Conservation (phyloP, 2,329 filamentous ascomycete species). For the Bipolaris bicolor region DNA sequence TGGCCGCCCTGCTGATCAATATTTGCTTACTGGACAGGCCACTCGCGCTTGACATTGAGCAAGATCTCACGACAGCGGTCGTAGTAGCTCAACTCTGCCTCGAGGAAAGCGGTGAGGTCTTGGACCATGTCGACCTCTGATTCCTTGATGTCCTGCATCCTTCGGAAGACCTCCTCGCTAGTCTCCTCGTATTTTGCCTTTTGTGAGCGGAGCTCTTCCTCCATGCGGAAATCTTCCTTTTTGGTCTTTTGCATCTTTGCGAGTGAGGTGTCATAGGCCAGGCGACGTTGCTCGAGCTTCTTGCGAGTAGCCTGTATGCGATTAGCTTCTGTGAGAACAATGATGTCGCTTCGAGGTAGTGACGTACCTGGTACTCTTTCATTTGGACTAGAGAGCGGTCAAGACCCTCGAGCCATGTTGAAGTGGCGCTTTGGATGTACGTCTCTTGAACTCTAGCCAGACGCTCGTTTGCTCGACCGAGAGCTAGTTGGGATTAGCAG, state of each 20-base stretch:
- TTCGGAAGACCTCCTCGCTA: constrained; percentile 85
- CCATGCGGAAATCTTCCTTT: constrained; percentile 89
- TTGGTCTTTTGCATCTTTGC: constrained; percentile 92
- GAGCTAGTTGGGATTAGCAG: constrained; percentile 55
- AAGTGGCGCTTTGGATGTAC: constrained; percentile 77
- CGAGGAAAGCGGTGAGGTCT: constrained; percentile 81
- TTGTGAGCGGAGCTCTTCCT: constrained; percentile 88
- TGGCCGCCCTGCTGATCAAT: constrained; percentile 3
- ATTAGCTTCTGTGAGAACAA: constrained; percentile 18
- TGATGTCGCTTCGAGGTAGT: not conserved
- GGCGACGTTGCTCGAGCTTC: constrained; percentile 87
- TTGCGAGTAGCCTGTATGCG: constrained; percentile 72
- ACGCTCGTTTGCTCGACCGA: constrained; percentile 87
- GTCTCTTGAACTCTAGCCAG: constrained; percentile 84
- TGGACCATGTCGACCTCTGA: constrained; percentile 81
- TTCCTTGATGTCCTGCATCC: constrained; percentile 97
- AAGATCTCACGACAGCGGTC: constrained; percentile 89
- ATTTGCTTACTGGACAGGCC: constrained; percentile 65
- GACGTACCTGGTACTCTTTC: constrained; percentile 91
- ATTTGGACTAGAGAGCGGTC: constrained; percentile 90
- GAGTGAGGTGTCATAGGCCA: constrained; percentile 89
- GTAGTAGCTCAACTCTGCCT: constrained; percentile 88
- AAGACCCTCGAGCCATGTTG: constrained; percentile 87
- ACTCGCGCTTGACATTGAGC: constrained; percentile 69
- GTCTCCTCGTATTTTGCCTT: constrained; percentile 97